Evolutionary conservation across 768 basidiomycete species (phyloP).

Genomic region (Rickenella mellea): DNA sequence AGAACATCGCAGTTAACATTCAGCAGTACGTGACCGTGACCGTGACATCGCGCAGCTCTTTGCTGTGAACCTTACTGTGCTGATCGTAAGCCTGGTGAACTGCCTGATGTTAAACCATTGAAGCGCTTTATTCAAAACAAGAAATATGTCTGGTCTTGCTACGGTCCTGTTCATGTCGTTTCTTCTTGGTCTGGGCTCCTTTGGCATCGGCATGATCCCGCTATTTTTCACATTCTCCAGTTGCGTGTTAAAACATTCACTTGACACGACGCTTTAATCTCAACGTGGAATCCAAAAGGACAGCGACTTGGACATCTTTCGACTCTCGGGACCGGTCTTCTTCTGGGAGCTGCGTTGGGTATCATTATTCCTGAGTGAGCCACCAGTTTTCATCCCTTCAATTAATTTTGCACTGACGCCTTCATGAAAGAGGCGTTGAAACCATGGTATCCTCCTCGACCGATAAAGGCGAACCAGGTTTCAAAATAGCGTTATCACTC

Average conservation of each 20-base stretch:
- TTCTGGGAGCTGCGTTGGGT: slow-evolving; percentile 83
- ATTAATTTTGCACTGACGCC: not conserved
- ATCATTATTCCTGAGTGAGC: slow-evolving; percentile 92
- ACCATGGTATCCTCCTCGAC: slow-evolving; percentile 30
- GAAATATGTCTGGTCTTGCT: slow-evolving; percentile 25
- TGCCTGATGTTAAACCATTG: too few relatives aligned
- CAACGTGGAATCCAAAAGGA: slow-evolving; percentile 19
- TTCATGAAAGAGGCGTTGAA: slow-evolving; percentile 59
- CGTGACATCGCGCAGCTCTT: too few relatives aligned
- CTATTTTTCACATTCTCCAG: slow-evolving; percentile 65
- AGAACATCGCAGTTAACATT: too few relatives aligned
- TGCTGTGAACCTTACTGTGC: too few relatives aligned
- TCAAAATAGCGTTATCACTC: slow-evolving; percentile 52
- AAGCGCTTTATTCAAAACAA: too few relatives aligned
- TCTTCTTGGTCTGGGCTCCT: slow-evolving; percentile 52
- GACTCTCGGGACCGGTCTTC: slow-evolving; percentile 68
- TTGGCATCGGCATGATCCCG: slow-evolving; percentile 66
- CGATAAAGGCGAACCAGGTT: slow-evolving; percentile 33
- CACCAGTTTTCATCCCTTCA: slow-evolving; percentile 1
- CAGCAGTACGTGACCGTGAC: too few relatives aligned
- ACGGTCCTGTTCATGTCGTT: slow-evolving; percentile 47
- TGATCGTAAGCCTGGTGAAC: too few relatives aligned
- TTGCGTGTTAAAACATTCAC: slow-evolving; percentile 26
- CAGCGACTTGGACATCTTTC: slow-evolving; percentile 34
- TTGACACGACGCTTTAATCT: slow-evolving; percentile 7